A percentile compares a stretch with the other conserved stretches of the same genome.
Evolutionary conservation across 2,329 filamentous ascomycete species (phyloP).

Genomic region (Microcyclosporella mali): DNA sequence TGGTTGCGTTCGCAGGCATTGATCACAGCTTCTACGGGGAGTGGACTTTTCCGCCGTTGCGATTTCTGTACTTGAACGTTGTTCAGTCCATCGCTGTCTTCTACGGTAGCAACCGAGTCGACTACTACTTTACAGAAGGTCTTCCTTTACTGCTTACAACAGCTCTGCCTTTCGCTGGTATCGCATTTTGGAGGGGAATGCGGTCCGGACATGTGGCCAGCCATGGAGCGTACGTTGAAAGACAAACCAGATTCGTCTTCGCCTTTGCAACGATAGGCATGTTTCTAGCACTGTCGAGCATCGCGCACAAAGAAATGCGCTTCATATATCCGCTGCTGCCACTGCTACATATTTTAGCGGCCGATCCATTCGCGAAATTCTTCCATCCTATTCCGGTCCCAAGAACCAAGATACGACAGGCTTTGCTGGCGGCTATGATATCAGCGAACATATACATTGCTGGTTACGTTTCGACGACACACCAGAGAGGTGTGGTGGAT

Average conservation of each 20-base stretch:
- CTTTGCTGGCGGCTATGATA: slow-evolving; percentile 50
- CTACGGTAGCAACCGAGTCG: slow-evolving; percentile 83
- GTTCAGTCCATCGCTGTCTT: slow-evolving; percentile 82
- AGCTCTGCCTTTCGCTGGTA: slow-evolving; percentile 66
- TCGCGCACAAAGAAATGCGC: slow-evolving; percentile 93
- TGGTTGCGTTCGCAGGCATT: slow-evolving; percentile 53
- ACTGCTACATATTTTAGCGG: slow-evolving; percentile 73
- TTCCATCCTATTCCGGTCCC: slow-evolving; percentile 44
- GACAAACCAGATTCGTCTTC: slow-evolving; percentile 42
- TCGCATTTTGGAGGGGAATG: slow-evolving; percentile 52
- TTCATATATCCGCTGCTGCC: slow-evolving; percentile 93
- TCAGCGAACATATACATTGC: slow-evolving; percentile 64
- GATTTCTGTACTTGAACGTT: slow-evolving; percentile 87
- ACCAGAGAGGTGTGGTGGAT: slow-evolving; percentile 72
- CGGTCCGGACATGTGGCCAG: neutral
- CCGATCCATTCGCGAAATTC: slow-evolving; percentile 59
- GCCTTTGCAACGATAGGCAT: slow-evolving; percentile 54
- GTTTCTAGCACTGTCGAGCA: slow-evolving; percentile 60
- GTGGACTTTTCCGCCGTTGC: slow-evolving; percentile 83
- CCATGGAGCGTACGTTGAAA: slow-evolving; percentile 4
- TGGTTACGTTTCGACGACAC: slow-evolving; percentile 65
- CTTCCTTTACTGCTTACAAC: slow-evolving; percentile 81
- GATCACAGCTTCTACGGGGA: slow-evolving; percentile 62
- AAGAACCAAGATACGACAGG: slow-evolving; percentile 40
- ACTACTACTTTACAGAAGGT: slow-evolving; percentile 90